Evolutionary conservation across 225 moss, liverwort and hornwort genomes (phyloP), one percentile per base, ranked within the genome.

Genomic region (Sphagnum tenellum): DNA sequence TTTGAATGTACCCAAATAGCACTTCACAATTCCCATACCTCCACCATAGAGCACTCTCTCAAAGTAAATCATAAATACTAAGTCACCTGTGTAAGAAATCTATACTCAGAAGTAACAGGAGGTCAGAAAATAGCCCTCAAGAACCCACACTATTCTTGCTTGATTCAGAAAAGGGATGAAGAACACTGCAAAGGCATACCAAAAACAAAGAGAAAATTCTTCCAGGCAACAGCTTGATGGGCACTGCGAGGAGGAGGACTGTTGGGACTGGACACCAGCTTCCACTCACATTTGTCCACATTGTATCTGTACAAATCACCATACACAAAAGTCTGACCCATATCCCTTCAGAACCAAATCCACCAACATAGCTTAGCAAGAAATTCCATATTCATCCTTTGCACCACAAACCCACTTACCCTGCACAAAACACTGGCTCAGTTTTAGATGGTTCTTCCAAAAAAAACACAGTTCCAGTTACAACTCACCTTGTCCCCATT

Each of bases 241-340:
- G 90, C 90, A 73, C 90, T 90, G 47, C 90, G 85, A 70, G 90
- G 90, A 47, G 90, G 88, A 50, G 90, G 90, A 69, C 90, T 90
- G 64, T 88, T 90, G 57, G 90, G 90, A 69, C 90, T 90, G 47
- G 85, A 88, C 61, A 90, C 88, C 61, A 88, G 77, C 78, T 90
- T 90, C 90, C 90, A 90, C 4, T 88, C 90, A 64, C 79, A 69
- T 77, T 90, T 90, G 58, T 90, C 90, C 63, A 77, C 82, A 64
- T 81, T 90, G 74, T 81, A 90, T 71, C 90, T 90, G 66, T 79
- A 86, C 67, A 90, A 77, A 71, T 90, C 90, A 67, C 90, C 86
- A 73, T 90, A 90, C 49, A 90, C 90, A 68, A 77, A 88, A 67
- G 90, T 90, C 90, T 90, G 79, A 73, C 73, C 46, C 57, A 70